These are phyloP conservation scores for Candida golubevii DNA, from an alignment of 805 yeast species.

Conservation along the genomic window DNA sequence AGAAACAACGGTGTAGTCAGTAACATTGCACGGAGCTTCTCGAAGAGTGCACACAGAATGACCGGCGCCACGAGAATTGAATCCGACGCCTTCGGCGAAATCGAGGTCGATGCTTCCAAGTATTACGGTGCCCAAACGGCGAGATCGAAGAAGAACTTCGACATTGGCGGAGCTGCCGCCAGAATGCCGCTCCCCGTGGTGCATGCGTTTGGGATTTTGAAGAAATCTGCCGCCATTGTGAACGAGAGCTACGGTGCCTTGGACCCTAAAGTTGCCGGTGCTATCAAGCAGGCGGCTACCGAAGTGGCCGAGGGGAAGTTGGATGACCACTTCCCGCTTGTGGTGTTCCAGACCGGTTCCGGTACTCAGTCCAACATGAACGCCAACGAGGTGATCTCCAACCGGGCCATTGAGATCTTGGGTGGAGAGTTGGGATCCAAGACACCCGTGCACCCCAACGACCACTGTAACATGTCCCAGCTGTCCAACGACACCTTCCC, in stretches of 20 bases:
- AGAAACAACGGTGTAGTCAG: slow-evolving; percentile 5
- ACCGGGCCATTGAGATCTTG: slow-evolving; percentile 93
- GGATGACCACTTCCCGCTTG: slow-evolving; percentile 93
- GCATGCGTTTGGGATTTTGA: slow-evolving; percentile 87
- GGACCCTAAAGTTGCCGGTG: slow-evolving; percentile 77
- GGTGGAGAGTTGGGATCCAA: slow-evolving; percentile 93
- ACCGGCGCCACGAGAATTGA: slow-evolving; percentile 58
- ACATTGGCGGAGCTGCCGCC: slow-evolving; percentile 91
- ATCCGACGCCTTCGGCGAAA: slow-evolving; percentile 95
- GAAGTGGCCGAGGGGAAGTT: slow-evolving; percentile 92
- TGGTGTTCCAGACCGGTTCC: slow-evolving; percentile 97
- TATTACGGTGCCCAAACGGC: slow-evolving; percentile 99
- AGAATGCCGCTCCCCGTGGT: slow-evolving; percentile 88
- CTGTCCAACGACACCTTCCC: slow-evolving; percentile 99
- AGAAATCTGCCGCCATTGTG: slow-evolving; percentile 92
- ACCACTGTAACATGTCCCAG: slow-evolving; percentile 97
- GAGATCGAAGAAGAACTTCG: slow-evolving; percentile 88
- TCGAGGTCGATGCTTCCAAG: slow-evolving; percentile 78
- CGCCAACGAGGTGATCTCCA: slow-evolving; percentile 97
- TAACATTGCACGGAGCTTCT: slow-evolving; percentile 23
- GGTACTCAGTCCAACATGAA: slow-evolving; percentile 99
- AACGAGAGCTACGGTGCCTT: slow-evolving; percentile 74
- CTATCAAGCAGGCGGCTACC: slow-evolving; percentile 90
- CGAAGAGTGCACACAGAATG: slow-evolving; percentile 24
- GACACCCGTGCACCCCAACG: slow-evolving; percentile 95